Evolutionary conservation across 352 stramenopile genomes (phyloP).

Genomic region (Phytophthora crassamura): DNA sequence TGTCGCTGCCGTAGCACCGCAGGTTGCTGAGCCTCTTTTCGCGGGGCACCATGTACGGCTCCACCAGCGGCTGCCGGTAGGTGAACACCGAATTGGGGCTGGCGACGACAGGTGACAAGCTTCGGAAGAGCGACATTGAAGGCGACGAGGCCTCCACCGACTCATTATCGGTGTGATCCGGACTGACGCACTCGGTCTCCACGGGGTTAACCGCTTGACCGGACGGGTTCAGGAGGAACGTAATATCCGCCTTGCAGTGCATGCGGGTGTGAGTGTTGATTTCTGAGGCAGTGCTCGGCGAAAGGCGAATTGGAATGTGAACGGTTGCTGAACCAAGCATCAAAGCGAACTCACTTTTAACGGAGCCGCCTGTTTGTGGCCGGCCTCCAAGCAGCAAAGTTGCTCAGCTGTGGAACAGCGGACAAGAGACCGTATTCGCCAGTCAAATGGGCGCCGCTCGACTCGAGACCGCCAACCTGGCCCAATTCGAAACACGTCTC

Average conservation of each 20-base stretch:
- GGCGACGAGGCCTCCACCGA: conserved; percentile 12
- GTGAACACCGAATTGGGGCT: conserved; percentile 22
- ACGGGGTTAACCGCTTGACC: neutral
- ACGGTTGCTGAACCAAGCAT: neutral
- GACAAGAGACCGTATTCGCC: conserved; percentile 6
- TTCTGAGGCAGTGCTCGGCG: neutral
- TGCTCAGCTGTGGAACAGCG: conserved; percentile 8
- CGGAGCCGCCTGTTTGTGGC: conserved; percentile 3
- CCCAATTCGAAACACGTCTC: conserved; percentile 6
- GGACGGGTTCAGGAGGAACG: conserved; percentile 43
- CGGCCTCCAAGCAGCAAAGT: conserved; percentile 15
- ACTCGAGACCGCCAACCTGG: conserved; percentile 6
- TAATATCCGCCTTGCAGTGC: conserved; percentile 45
- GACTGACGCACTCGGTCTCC: conserved; percentile 16
- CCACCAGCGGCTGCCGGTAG: conserved; percentile 30
- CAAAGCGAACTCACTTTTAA: conserved; percentile 6
- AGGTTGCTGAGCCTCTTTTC: conserved; percentile 30
- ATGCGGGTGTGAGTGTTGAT: conserved; percentile 17
- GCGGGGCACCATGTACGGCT: conserved; percentile 31
- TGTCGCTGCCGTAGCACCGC: conserved; percentile 3
- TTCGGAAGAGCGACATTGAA: conserved; percentile 33
- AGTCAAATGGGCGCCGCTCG: conserved; percentile 2
- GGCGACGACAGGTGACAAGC: conserved; percentile 27
- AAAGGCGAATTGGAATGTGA: conserved; percentile 25
- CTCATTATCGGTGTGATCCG: conserved; percentile 9